Percentiles rank a stretch among this genome's conserved stretches.
Conservation (phyloP, 2,329 filamentous ascomycete genomes). For the Colletotrichum navitas region DNA sequence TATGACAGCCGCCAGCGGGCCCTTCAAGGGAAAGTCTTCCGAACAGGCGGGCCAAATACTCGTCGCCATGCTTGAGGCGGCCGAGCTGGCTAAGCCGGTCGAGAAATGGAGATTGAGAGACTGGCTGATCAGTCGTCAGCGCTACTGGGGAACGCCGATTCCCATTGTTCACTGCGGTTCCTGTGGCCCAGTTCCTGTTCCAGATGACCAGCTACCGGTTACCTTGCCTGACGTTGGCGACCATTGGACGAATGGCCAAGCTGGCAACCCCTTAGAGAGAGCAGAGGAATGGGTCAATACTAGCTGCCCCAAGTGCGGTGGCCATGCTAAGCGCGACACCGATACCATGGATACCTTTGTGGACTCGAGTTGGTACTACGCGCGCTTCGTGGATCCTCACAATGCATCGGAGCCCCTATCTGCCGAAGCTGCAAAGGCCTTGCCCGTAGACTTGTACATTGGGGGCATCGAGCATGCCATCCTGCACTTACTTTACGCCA, state of each 20-base stretch:
- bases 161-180: constrained; percentile 84
- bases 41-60: constrained; percentile 72
- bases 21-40: constrained; percentile 74
- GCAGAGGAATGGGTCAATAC: constrained; percentile 81
- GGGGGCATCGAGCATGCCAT: constrained; percentile 94
- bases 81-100: constrained; percentile 69
- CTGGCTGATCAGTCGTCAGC: constrained; percentile 92
- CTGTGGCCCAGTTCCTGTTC: constrained; percentile 85
- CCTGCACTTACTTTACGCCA: constrained; percentile 87
- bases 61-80: constrained; percentile 66
- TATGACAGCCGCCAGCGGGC: constrained; percentile 75
- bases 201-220: constrained; percentile 81
- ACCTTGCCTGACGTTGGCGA: constrained; percentile 76
- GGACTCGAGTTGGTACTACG: constrained; percentile 94
- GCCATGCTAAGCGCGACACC: constrained; percentile 82
- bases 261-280: constrained; percentile 82
- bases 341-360: constrained; percentile 98
- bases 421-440: constrained; percentile 65
- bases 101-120: constrained; percentile 87
- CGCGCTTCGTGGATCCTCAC: constrained; percentile 80
- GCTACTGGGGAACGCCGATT: constrained; percentile 93
- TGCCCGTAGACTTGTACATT: constrained; percentile 90
- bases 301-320: constrained; percentile 78
- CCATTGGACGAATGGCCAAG: constrained; percentile 76
- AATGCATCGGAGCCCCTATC: constrained; percentile 74